Percentiles rank a stretch among this genome's conserved stretches.
Conservation (phyloP, 495 filamentous ascomycete species). For the Penicillium coffeae region DNA sequence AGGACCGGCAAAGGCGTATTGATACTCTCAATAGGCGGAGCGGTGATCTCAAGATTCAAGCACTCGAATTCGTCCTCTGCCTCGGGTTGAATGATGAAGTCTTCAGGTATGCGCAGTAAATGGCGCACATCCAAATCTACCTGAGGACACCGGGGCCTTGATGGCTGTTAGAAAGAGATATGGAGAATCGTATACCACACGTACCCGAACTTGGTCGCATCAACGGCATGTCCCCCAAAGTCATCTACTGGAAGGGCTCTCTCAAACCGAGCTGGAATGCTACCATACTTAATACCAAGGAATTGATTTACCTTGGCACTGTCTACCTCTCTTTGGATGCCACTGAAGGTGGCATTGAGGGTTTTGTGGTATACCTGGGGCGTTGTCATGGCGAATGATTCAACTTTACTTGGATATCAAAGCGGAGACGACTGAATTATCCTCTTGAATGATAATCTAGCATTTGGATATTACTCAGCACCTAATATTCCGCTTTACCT, state of each 20-base stretch:
- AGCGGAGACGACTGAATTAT: neutral
- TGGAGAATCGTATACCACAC: neutral
- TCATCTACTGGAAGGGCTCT: constrained; percentile 21
- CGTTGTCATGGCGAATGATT: constrained; percentile 17
- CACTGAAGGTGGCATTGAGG: constrained; percentile 34
- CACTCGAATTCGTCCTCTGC: constrained; percentile 43
- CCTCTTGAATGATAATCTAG: neutral
- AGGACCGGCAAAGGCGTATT: constrained; percentile 31
- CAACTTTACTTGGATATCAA: constrained; percentile 10
- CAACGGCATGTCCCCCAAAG: constrained; percentile 26
- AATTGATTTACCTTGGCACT: constrained; percentile 26
- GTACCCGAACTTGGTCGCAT: constrained; percentile 36
- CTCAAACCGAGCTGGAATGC: constrained; percentile 35
- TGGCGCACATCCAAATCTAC: constrained; percentile 35
- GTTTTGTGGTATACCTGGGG: constrained; percentile 22
- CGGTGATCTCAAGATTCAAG: constrained; percentile 40
- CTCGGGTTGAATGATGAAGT: constrained; percentile 28
- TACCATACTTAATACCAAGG: constrained; percentile 36
- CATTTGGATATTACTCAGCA: no score
- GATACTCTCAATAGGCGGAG: constrained; percentile 18
- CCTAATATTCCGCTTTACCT: neutral
- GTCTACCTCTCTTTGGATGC: constrained; percentile 16
- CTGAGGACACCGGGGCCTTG: constrained; percentile 38
- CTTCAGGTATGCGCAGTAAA: constrained; percentile 35
- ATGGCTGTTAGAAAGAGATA: neutral